These are phyloP conservation scores for Teratosphaeria viscida DNA, from an alignment of 2,329 filamentous ascomycete genomes.

Conservation along the genomic window DNA sequence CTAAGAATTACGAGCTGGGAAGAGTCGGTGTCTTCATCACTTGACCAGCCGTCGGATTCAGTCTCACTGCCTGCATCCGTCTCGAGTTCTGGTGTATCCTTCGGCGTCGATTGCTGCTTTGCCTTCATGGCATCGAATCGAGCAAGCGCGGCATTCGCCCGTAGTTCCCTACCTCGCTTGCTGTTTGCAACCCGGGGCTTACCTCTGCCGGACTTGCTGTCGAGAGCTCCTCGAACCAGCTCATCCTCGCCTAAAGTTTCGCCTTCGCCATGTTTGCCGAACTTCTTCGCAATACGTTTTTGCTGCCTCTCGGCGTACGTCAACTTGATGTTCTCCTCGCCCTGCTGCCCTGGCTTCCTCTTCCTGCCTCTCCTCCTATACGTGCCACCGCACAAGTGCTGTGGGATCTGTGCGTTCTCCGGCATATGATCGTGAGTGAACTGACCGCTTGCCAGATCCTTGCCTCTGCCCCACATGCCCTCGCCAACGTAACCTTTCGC, in stretches of 20 bases:
- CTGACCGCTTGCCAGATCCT: conserved; percentile 50
- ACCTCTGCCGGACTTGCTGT: conserved; percentile 46
- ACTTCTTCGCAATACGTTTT: conserved; percentile 62
- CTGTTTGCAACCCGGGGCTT: conserved; percentile 68
- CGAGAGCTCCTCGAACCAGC: conserved; percentile 52
- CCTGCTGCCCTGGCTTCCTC: conserved; percentile 37
- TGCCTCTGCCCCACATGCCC: conserved; percentile 70
- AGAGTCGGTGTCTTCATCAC: conserved; percentile 23
- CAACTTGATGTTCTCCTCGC: conserved; percentile 36
- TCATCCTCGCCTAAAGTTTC: conserved; percentile 60
- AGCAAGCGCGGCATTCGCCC: conserved; percentile 66
- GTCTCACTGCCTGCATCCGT: conserved; percentile 41
- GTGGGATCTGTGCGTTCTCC: conserved; percentile 27
- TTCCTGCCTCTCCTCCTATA: conserved; percentile 49
- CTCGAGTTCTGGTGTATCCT: conserved; percentile 16
- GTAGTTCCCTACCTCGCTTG: conserved; percentile 61
- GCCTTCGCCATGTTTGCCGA: conserved; percentile 73
- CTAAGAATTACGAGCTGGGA: conserved; percentile 25
- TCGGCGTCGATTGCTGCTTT: conserved; percentile 26
- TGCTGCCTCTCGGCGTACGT: conserved; percentile 66
- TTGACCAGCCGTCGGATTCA: conserved; percentile 18
- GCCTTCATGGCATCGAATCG: conserved; percentile 50
- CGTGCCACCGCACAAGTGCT: conserved; percentile 73
- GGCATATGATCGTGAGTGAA: conserved; percentile 54
- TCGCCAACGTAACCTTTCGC: conserved; percentile 62